phyloP scores from a whole-genome alignment of 371 early-diverging fungal genomes.

The Mucor circinelloides region DNA sequence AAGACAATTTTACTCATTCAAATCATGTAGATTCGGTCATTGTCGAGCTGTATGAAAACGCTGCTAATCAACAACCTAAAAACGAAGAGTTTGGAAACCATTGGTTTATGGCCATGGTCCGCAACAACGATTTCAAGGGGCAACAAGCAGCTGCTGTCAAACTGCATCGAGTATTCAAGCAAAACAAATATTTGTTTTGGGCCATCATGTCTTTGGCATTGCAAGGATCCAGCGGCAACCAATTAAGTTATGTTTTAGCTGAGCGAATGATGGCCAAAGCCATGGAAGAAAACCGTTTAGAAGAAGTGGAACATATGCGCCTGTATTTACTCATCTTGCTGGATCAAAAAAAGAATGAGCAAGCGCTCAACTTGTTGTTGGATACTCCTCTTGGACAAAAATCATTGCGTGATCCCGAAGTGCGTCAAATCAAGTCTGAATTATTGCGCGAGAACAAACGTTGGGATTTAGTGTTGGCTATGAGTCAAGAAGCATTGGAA shows the following conservation, averaged over 20 bases:
- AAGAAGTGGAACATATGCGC: conserved; percentile 63
- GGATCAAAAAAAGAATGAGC: conserved; percentile 62
- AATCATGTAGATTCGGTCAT: conserved; percentile 58
- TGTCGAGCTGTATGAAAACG: conserved; percentile 75
- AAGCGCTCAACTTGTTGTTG: conserved; percentile 64
- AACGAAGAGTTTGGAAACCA: conserved; percentile 79
- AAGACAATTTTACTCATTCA: background rate
- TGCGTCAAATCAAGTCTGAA: conserved; percentile 63
- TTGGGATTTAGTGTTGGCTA: conserved; percentile 43
- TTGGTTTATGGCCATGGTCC: conserved; percentile 87
- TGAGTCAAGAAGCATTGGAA: conserved; percentile 45
- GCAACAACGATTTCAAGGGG: conserved; percentile 69
- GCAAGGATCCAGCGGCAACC: conserved; percentile 52
- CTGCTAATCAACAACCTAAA: conserved; percentile 61
- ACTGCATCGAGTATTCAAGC: conserved; percentile 79
- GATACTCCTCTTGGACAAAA: conserved; percentile 62
- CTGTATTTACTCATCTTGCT: conserved; percentile 70
- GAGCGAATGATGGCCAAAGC: conserved; percentile 89
- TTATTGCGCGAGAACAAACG: conserved; percentile 50
- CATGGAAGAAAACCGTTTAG: conserved; percentile 63
- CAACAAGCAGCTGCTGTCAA: conserved; percentile 85
- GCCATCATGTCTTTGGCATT: conserved; percentile 77
- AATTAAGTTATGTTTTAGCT: conserved; percentile 71
- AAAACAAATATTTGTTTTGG: conserved; percentile 87
- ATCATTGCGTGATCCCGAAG: conserved; percentile 67